These are phyloP conservation scores for Pleodorina starrii DNA, from an alignment of 139 green algal species.

Conservation along the genomic window DNA sequence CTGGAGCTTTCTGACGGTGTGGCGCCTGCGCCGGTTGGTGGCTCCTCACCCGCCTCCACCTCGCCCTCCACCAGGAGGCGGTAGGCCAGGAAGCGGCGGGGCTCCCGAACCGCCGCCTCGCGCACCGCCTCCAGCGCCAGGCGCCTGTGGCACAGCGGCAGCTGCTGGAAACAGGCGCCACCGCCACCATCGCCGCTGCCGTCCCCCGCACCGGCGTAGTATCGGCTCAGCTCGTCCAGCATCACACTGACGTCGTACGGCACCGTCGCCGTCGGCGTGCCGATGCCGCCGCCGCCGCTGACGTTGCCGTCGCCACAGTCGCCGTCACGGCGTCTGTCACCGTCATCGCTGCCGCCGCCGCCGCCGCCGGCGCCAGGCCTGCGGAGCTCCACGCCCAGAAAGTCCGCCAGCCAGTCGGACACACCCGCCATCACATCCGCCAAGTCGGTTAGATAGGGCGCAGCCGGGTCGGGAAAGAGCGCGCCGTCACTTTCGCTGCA, in stretches of 20 bases:
- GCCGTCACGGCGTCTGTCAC: not conserved
- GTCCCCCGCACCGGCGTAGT: not conserved
- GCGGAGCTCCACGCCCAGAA: conserved; percentile 7
- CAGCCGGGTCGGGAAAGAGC: not conserved
- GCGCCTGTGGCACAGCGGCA: not conserved
- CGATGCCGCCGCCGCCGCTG: not conserved
- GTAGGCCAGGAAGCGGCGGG: conserved; percentile 22
- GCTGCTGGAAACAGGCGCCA: not conserved
- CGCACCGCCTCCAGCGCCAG: conserved; percentile 5
- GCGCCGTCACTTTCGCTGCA: not conserved
- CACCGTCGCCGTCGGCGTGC: not conserved
- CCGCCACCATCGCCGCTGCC: not conserved
- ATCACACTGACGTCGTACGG: not conserved
- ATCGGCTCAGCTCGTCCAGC: not conserved
- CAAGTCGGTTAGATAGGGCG: conserved; percentile 25
- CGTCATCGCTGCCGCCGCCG: not conserved
- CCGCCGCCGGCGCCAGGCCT: not conserved
- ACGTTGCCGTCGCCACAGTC: not conserved
- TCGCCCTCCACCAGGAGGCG: not conserved
- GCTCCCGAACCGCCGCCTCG: not conserved
- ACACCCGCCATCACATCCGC: not conserved
- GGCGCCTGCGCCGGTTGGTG: not conserved
- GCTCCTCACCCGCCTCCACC: not conserved
- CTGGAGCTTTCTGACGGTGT: no score
- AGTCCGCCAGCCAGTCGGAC: not conserved